Evolutionary conservation across 2,329 filamentous ascomycete genomes (phyloP), one percentile per base, ranked within the genome.

Genomic region (Neonectria coccinea): DNA sequence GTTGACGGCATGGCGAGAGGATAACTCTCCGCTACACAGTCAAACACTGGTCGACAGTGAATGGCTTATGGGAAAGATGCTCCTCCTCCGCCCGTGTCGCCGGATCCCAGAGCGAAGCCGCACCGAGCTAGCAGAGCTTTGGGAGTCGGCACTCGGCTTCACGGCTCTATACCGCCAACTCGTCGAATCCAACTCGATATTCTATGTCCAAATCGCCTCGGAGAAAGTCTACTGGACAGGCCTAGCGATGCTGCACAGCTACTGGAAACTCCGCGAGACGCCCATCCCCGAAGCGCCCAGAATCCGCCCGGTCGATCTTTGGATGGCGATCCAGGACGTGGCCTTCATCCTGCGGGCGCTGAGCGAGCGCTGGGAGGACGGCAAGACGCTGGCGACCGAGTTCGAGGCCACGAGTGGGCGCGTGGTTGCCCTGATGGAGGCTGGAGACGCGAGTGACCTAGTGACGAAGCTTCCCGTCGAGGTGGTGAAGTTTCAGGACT

Each of bases 161-260:
- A 59, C 63, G 1, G 39, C 54, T 2, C 51, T 71, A 0, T 73
- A 73, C 47, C 67, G 71, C 3, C 66, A 67, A 20, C 66, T 72
- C 20, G 67, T 70, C 12, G 68, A 71, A 56, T 66, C 70, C 22
- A 73, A 73, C 47, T 50, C 47, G 16, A 72, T 73, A 4, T 72
- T 72, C 51, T 73, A 73, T 58, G 67, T 73, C 4, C 71, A 71
- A 47, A 68, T 73, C 29, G 70, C 68, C 10, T 71, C 65, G 16
- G 71, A 72, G 44, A 73, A 73, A 59, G 65, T 70, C 2, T 73
- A 72, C 57, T 73, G 71, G 71, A 67, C 67, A 11, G 70, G 70
- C 1, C 55, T 73, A 3, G 64, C 65, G 1, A 51, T 71, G 16
- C 56, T 73, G n/a, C 66, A 71, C 56, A 69, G 67, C 55, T 73